Evolutionary conservation across 1,284 basidiomycete species (phyloP).

Genomic region (Amylostereum areolatum): DNA sequence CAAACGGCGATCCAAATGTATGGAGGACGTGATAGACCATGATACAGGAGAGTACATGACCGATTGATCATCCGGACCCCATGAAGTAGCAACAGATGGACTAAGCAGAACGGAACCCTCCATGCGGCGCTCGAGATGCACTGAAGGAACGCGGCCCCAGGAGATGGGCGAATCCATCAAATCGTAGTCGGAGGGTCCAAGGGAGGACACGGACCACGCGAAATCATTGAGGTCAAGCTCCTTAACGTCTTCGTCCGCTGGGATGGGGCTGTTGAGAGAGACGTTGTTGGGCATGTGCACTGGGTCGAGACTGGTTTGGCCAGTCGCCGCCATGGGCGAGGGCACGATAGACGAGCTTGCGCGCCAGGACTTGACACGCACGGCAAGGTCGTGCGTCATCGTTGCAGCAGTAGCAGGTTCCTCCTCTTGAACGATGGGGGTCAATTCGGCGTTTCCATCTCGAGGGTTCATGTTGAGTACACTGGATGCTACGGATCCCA

Average conservation of each 20-base stretch:
- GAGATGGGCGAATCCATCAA: constrained; percentile 30
- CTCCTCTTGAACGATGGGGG: constrained; percentile 58
- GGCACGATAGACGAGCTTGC: constrained; percentile 45
- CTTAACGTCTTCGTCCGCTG: constrained; percentile 23
- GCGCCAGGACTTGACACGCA: constrained; percentile 60
- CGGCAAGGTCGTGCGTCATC: constrained; percentile 38
- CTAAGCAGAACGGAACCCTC: background rate
- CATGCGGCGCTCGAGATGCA: background rate
- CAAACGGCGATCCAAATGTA: constrained; percentile 51
- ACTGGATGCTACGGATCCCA: constrained; percentile 29
- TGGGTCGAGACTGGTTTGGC: constrained; percentile 48
- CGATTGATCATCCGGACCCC: constrained; percentile 30
- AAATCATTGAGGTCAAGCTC: constrained; percentile 59
- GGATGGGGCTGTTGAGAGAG: constrained; percentile 28
- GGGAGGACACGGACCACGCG: constrained; percentile 63
- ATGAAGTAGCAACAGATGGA: constrained; percentile 28
- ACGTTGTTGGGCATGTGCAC: constrained; percentile 46
- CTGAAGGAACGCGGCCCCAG: constrained; percentile 23
- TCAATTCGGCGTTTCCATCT: constrained; percentile 29
- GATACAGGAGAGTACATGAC: constrained; percentile 7
- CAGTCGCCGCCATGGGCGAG: constrained; percentile 42
- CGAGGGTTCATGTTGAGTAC: constrained; percentile 12
- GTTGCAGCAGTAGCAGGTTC: constrained; percentile 42
- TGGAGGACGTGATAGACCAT: constrained; percentile 32
- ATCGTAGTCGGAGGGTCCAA: constrained; percentile 45